Conservation (phyloP, 2,329 filamentous ascomycete genomes). For the Alternaria viburni region DNA sequence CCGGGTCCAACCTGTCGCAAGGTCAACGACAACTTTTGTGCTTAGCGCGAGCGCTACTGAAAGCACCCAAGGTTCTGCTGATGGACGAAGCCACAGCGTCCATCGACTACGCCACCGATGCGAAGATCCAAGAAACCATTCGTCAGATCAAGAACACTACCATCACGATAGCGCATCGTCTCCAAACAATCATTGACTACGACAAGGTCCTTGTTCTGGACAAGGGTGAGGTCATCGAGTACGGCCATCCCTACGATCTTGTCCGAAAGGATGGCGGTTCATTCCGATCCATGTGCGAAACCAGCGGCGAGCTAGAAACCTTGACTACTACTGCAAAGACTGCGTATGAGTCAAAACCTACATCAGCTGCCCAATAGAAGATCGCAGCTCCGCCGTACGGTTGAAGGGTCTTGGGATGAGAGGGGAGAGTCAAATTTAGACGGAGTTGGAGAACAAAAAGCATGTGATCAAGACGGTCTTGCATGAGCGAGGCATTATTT, state of each 20-base stretch:
- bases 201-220: conserved; percentile 96
- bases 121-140: conserved; percentile 95
- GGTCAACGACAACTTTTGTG: conserved; percentile 95
- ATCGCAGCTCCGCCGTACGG: neutral
- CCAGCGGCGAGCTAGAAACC: conserved; percentile 64
- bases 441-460: neutral
- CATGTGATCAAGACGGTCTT: neutral
- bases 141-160: conserved; percentile 91
- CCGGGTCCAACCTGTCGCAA: conserved; percentile 92
- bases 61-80: conserved; percentile 88
- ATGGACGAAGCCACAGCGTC: conserved; percentile 99
- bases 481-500: neutral
- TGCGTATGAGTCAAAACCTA: conserved; percentile 42
- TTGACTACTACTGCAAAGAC: conserved; percentile 63
- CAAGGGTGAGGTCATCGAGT: conserved; percentile 86
- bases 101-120: conserved; percentile 94
- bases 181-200: conserved; percentile 97
- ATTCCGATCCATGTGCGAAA: conserved; percentile 73
- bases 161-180: conserved; percentile 92
- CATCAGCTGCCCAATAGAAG: neutral
- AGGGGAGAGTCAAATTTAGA: neutral
- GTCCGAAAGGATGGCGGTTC: conserved; percentile 66
- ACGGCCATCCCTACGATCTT: conserved; percentile 84
- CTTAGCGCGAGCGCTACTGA: conserved; percentile 89
- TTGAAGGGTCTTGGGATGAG: neutral